phyloP scores from a whole-genome alignment of 371 early-diverging fungal species.

The Parasitella parasitica region DNA sequence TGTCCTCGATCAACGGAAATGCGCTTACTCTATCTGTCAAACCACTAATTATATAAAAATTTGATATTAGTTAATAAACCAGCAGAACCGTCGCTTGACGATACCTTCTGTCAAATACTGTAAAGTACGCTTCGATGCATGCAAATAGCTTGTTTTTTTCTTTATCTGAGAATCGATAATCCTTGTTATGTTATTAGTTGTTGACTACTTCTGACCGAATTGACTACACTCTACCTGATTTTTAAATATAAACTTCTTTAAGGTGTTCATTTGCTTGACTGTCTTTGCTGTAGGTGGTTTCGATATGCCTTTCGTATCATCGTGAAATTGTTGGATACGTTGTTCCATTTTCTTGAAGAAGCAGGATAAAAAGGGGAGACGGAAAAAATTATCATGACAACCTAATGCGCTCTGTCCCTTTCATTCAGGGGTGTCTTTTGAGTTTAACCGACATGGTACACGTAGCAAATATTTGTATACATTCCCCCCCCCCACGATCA shows the following conservation, averaged over 20 bases:
- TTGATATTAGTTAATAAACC: background rate
- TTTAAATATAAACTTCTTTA: conserved; percentile 35
- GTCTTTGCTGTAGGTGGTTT: conserved; percentile 38
- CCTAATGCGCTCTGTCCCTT: background rate
- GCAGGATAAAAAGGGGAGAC: background rate
- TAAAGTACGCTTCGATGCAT: conserved; percentile 41
- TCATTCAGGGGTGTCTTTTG: background rate
- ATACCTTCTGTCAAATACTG: conserved; percentile 36
- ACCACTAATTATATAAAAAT: conserved; percentile 1
- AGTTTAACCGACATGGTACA: background rate
- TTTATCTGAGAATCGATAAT: conserved; percentile 38
- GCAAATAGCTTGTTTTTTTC: conserved; percentile 45
- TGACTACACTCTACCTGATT: conserved; percentile 20
- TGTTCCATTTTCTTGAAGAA: conserved; percentile 24
- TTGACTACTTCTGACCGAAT: background rate
- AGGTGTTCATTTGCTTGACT: conserved; percentile 32
- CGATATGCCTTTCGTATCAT: conserved; percentile 34
- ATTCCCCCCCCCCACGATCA: no score
- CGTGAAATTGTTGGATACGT: conserved; percentile 39
- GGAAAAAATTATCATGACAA: background rate
- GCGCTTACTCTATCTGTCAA: conserved; percentile 16
- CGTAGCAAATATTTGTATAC: no score
- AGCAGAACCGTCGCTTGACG: background rate
- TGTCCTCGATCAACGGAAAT: conserved; percentile 39
- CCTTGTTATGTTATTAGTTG: conserved; percentile 4